Base-by-base conservation (phyloP, 2,329 filamentous ascomycete genomes). In the Cladosporium oxysporum region DNA sequence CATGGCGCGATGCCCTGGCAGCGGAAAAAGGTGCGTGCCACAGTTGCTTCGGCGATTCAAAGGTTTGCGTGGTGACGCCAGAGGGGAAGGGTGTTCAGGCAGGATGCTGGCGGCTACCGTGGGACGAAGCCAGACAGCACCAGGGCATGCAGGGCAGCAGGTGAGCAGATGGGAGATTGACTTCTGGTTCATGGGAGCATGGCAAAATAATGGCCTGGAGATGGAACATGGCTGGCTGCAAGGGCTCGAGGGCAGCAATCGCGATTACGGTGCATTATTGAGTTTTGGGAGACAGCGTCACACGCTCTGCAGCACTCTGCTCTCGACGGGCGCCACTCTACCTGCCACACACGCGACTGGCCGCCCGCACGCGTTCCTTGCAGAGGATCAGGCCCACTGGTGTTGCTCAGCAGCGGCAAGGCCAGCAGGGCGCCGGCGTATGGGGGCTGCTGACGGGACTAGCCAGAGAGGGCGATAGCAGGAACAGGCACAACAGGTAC, bases 1-100 rank as follows among this genome's bases (percentile, higher is more conserved):
- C 62, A 65, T 65, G 53, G 53, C 62, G 62, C 62, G 53, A 65
- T 65, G 55, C 62, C 57, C 53, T 65, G 62, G 55, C 62, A 65
- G 62, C 53, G 37, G 23, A 31, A 37, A 29, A 50, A 49, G 53
- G 62, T 55, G 60, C 60, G 60, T 63, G 60, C 60, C 60, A 63
- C 60, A 63, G 60, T 63, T 63, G 60, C 60, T 63, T 63, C 60
- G 60, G 60, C 62, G 31, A 65, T 65, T 58, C 41, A 59, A 29
- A 44, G 52, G 29, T 37, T 33, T 58, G 12, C 21, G 31, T 50
- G 44, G 44, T 44, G 60, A 62, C 60, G 60, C 29, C 60, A 63
- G 49, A 44, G 44, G 23, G 26, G 16, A 23, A 35, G 14, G 33
- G 60, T 63, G 49, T 47, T 50, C 60, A 35, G 60, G 60, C 60